A percentile compares a stretch with the other conserved stretches of the same genome.
These are phyloP conservation scores for Piper longum DNA, from an alignment of 164 flowering plant species.

Conservation along the genomic window DNA sequence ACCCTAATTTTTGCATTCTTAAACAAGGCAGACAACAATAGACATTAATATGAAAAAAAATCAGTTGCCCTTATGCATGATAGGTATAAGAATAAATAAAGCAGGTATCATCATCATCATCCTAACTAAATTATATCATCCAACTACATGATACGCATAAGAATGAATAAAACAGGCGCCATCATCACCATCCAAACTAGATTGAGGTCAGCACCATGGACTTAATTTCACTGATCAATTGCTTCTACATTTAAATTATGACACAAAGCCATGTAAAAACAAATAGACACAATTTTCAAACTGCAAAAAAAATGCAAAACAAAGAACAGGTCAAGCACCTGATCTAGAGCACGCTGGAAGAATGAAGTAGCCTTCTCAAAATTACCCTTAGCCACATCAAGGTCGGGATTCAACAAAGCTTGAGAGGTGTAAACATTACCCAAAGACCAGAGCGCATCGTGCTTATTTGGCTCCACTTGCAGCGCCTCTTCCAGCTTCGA, in stretches of 20 bases:
- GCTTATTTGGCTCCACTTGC: slow-evolving; percentile 44
- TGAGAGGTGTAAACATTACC: slow-evolving; percentile 75
- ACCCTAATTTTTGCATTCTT: neutral
- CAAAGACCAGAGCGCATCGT: slow-evolving; percentile 77
- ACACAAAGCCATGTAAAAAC: neutral
- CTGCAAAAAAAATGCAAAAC: neutral
- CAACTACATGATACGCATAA: too few species aligned
- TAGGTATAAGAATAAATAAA: too few species aligned
- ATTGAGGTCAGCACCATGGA: too few species aligned
- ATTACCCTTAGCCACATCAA: slow-evolving; percentile 35
- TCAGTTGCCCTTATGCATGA: too few species aligned
- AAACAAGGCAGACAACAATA: too few species aligned
- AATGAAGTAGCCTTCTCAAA: slow-evolving; percentile 46
- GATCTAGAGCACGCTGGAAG: slow-evolving; percentile 58
- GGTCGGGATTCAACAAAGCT: slow-evolving; percentile 61
- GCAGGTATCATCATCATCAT: too few species aligned
- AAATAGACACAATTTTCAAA: neutral
- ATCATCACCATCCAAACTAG: too few species aligned
- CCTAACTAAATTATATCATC: too few species aligned
- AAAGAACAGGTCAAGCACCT: slow-evolving; percentile 23
- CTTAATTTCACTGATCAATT: too few species aligned
- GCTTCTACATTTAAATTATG: too few species aligned
- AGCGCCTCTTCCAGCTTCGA: slow-evolving; percentile 78
- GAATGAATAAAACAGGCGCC: too few species aligned
- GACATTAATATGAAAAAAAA: too few species aligned